Evolutionary conservation across 179 eudicot species (phyloP), one percentile per base, ranked within the genome.

Genomic region (Nepenthes alata): DNA sequence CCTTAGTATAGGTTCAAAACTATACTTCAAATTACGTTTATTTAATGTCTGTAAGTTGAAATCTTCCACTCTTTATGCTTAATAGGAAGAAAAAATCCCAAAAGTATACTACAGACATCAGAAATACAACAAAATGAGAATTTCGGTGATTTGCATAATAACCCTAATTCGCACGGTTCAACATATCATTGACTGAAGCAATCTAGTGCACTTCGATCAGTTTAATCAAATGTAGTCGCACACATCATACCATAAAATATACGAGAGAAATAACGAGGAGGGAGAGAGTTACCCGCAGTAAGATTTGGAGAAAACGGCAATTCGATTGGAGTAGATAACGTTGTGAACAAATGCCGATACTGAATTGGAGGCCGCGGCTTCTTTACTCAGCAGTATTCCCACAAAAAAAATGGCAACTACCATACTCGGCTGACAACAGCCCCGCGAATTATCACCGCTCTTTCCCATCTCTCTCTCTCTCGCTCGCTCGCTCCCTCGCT

Each of bases 281-380:
- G 60, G 59, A 50, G 66, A 68, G 48, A 59, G 66, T 68, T 76
- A 89, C 98, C 95, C 93, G 80, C 98, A 93, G 66, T 93, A 89
- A 11, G 96, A 84, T 85, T 93, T 93, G 75, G 98, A 93, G 88
- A 93, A 93, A 52, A 93, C 77, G 47, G 95, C 84, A 53, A 91
- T 85, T 52, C 81, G 81, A 67, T 91, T 86, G 73, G 98, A 89
- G 81, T 86, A 91, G 58, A 93, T 78, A 66, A 74, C 85, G 55
- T 74, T 93, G 67, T 85, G 86, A 45, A 91, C 98, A 50, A 89
- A 91, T 3, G 95, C 98, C 3, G 98, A 85, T 0, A 86, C 77
- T 2, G 98, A 86, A 71, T 72, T 83, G 7, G 85, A 76, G 15
- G 89, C 96, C 71, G 61, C 75, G 57, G 74, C 72, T 55, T 57